phyloP scores from a whole-genome alignment of 306 rosid genomes.

The Quercus suber region DNA sequence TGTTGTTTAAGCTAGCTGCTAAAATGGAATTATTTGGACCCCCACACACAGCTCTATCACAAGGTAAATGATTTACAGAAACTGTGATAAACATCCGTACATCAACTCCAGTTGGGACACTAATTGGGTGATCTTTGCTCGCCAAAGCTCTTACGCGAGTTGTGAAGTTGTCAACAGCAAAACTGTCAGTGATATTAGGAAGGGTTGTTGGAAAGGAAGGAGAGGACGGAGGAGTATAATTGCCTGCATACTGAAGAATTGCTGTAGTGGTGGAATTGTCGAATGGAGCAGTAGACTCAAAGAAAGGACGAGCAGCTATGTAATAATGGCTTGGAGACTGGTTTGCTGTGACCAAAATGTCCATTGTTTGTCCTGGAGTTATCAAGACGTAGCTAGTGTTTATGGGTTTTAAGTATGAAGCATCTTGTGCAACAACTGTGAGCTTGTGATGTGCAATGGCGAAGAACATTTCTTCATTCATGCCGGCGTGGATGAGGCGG shows the following conservation, averaged over 20 bases:
- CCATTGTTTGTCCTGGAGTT: constrained; percentile 28
- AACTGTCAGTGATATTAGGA: constrained; percentile 22
- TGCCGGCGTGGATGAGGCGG: not conserved
- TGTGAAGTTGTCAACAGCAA: constrained; percentile 22
- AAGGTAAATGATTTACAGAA: constrained; percentile 31
- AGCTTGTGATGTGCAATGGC: constrained; percentile 13
- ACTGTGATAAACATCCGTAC: constrained; percentile 19
- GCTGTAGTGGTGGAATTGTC: constrained; percentile 42
- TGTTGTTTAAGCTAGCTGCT: constrained; percentile 45
- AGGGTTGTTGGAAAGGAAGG: constrained; percentile 19
- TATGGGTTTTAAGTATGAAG: constrained; percentile 21
- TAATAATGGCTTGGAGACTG: constrained; percentile 10
- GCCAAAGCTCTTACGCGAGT: constrained; percentile 31
- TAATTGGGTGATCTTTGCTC: constrained; percentile 13
- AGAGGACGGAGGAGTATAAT: not conserved
- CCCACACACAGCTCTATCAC: constrained; percentile 26
- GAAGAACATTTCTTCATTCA: constrained; percentile 24
- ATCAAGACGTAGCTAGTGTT: constrained; percentile 3
- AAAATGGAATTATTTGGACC: constrained; percentile 41
- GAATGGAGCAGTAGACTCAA: constrained; percentile 1
- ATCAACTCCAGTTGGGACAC: constrained; percentile 30
- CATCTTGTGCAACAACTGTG: constrained; percentile 23
- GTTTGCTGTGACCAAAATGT: constrained; percentile 14
- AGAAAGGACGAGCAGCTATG: constrained; percentile 7
- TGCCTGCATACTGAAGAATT: constrained; percentile 31